Percentiles rank a stretch among this genome's conserved stretches.
Conservation (phyloP, 768 basidiomycete species). For the Cantharellus cinnabarinus region DNA sequence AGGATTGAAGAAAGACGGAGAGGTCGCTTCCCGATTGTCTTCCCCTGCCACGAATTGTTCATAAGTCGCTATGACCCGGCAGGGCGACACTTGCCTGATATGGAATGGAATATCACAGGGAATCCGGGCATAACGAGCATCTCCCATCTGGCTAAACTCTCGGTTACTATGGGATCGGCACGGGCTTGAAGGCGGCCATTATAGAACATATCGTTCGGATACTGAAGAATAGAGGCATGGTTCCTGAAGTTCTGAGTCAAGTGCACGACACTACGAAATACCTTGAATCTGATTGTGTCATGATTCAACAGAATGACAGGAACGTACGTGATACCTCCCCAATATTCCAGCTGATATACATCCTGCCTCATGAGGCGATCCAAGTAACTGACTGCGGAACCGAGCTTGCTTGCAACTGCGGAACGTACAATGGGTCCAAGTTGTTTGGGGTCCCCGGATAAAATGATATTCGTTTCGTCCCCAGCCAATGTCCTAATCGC, state of each 20-base stretch:
- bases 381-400: slow-evolving; percentile 18
- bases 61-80: not conserved
- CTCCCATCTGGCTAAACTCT: slow-evolving; percentile 12
- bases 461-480: slow-evolving; percentile 18
- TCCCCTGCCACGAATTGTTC: slow-evolving; percentile 11
- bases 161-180: slow-evolving; percentile 14
- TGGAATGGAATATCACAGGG: slow-evolving; percentile 19
- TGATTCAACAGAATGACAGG: not conserved
- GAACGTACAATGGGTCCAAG: slow-evolving; percentile 22
- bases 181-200: slow-evolving; percentile 16
- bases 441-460: slow-evolving; percentile 22
- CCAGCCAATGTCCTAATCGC: slow-evolving; percentile 17
- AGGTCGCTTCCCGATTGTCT: slow-evolving; percentile 18
- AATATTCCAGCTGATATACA: slow-evolving; percentile 13
- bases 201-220: slow-evolving; percentile 32
- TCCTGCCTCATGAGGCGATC: slow-evolving; percentile 18
- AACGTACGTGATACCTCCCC: slow-evolving; percentile 16
- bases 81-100: slow-evolving; percentile 7
- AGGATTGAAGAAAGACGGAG: slow-evolving; percentile 25
- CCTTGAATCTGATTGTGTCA: not conserved
- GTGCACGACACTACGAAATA: slow-evolving; percentile 29
- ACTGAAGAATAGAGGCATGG: slow-evolving; percentile 32
- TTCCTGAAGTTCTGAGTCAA: slow-evolving; percentile 39
- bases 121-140: slow-evolving; percentile 14
- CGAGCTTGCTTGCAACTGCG: slow-evolving; percentile 11